Percentiles rank a stretch among this genome's conserved stretches.
Evolutionary conservation across 2,329 filamentous ascomycete species (phyloP).

Genomic region (Talaromyces sp.): DNA sequence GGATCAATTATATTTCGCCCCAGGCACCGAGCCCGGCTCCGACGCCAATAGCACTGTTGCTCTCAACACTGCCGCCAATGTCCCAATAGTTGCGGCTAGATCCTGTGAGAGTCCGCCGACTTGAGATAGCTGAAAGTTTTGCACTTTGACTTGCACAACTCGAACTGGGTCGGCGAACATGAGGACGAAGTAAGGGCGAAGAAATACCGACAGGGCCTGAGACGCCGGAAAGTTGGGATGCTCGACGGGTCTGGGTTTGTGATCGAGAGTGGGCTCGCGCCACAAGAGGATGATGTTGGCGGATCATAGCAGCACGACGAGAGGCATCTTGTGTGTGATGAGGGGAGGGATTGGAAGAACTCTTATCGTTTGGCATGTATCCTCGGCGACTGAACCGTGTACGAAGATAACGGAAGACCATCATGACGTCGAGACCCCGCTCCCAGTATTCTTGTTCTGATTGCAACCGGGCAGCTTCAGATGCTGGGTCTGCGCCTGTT

Average conservation of each 20-base stretch:
- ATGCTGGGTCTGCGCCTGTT: slow-evolving; percentile 29
- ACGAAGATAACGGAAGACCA: slow-evolving; percentile 86
- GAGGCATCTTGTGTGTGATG: slow-evolving; percentile 64
- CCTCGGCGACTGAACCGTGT: slow-evolving; percentile 67
- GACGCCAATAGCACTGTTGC: slow-evolving; percentile 70
- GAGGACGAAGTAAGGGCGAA: slow-evolving; percentile 44
- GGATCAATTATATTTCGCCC: slow-evolving; percentile 65
- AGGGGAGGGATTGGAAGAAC: slow-evolving; percentile 33
- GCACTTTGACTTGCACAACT: slow-evolving; percentile 90
- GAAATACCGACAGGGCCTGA: slow-evolving; percentile 30
- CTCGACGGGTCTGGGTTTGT: slow-evolving; percentile 58
- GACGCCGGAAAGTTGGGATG: slow-evolving; percentile 43
- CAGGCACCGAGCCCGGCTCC: slow-evolving; percentile 74
- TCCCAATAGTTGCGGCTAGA: slow-evolving; percentile 92
- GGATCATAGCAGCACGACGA: slow-evolving; percentile 78
- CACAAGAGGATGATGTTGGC: slow-evolving; percentile 86
- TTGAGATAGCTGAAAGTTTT: slow-evolving; percentile 71
- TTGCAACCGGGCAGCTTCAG: slow-evolving; percentile 50
- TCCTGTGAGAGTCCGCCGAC: slow-evolving; percentile 57
- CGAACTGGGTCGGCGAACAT: slow-evolving; percentile 54
- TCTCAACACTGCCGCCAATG: slow-evolving; percentile 77
- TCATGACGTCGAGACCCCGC: slow-evolving; percentile 82
- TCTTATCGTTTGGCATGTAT: slow-evolving; percentile 32
- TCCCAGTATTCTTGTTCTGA: slow-evolving; percentile 83
- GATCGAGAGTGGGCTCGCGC: slow-evolving; percentile 54